A percentile compares a stretch with the other conserved stretches of the same genome.
Conservation (phyloP, 495 filamentous ascomycete genomes). For the Hypoxylon cercidicola region DNA sequence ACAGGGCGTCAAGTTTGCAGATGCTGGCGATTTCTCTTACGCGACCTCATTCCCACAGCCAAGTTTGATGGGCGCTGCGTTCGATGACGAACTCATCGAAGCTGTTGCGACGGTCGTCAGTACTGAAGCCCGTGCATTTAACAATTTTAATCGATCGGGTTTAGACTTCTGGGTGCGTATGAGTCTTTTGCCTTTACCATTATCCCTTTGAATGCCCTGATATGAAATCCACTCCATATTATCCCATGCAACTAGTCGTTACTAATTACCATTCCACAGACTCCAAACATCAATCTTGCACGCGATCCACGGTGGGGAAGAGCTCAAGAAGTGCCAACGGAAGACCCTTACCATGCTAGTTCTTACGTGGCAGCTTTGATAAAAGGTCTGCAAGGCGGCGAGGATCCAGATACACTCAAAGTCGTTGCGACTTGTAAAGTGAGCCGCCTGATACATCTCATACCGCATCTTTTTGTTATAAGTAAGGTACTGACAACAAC, state of each 20-base stretch:
- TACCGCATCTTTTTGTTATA: neutral
- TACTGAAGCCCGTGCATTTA: slow-evolving; percentile 71
- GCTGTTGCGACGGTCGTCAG: slow-evolving; percentile 64
- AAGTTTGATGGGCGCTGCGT: slow-evolving; percentile 66
- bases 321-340: slow-evolving; percentile 69
- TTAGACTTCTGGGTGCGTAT: slow-evolving; percentile 61
- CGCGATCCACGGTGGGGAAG: slow-evolving; percentile 69
- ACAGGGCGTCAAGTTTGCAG: slow-evolving; percentile 57
- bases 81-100: slow-evolving; percentile 68
- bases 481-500: no score
- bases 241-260: no score
- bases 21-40: slow-evolving; percentile 62
- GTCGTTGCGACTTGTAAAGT: slow-evolving; percentile 65
- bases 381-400: slow-evolving; percentile 66
- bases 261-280: slow-evolving; percentile 29
- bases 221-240: no score
- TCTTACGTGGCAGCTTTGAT: slow-evolving; percentile 67
- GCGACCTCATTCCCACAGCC: slow-evolving; percentile 71
- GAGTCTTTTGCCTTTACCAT: neutral
- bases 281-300: slow-evolving; percentile 72
- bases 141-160: slow-evolving; percentile 64
- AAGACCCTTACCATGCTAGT: slow-evolving; percentile 65
- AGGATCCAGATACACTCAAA: slow-evolving; percentile 51
- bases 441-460: neutral
- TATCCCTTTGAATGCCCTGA: neutral